phyloP scores from a whole-genome alignment of 768 basidiomycete species.

The Leccinum truebloodii region DNA sequence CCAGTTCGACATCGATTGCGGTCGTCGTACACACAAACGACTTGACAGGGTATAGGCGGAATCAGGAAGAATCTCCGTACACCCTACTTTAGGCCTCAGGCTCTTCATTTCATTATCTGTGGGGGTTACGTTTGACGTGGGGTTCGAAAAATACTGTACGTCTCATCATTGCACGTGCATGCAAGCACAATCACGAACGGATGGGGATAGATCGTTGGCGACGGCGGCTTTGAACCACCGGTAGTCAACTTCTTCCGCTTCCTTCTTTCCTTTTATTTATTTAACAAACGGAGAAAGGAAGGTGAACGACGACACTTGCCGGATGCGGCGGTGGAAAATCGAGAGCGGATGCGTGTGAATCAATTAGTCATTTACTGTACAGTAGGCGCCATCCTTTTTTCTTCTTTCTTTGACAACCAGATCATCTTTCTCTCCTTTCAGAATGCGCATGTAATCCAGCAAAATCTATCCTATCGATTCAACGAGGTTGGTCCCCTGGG shows the following conservation, averaged over 20 bases:
- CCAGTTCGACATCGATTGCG: neutral
- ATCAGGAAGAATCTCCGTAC: neutral
- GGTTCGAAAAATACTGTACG: neutral
- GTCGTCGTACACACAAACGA: neutral
- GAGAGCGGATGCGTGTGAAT: conserved; percentile 18
- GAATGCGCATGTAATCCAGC: neutral
- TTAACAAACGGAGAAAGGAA: neutral
- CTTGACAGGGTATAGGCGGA: neutral
- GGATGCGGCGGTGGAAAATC: conserved; percentile 3
- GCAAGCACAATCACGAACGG: neutral
- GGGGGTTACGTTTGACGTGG: neutral
- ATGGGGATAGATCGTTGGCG: neutral
- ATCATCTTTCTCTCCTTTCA: neutral
- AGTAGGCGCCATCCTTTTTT: neutral
- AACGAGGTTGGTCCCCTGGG: too few relatives aligned
- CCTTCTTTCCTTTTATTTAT: neutral
- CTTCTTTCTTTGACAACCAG: neutral
- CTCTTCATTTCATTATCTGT: neutral
- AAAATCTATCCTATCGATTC: neutral
- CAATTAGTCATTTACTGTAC: conserved; percentile 25
- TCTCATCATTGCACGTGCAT: neutral
- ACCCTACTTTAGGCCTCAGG: neutral
- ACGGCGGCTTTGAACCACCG: neutral
- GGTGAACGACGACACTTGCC: conserved; percentile 27
- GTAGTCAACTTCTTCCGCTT: neutral